Conservation (phyloP, 306 rosid genomes). For the Vigna nakashimae region DNA sequence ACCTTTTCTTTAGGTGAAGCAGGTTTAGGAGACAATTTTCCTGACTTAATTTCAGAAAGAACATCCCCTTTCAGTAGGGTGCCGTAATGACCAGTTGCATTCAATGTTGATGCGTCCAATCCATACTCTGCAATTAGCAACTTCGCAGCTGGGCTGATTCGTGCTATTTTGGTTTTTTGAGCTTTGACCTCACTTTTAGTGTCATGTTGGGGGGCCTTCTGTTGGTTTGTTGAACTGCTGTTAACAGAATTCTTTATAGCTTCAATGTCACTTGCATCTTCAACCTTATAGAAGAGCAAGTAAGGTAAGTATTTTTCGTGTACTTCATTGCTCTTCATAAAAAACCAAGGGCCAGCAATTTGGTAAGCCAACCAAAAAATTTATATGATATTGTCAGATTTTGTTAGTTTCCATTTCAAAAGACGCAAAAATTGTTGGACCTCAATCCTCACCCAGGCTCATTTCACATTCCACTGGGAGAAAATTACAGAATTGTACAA, state of each 20-base stretch:
- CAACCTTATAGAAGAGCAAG: slow-evolving; percentile 68
- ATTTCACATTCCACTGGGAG: slow-evolving; percentile 29
- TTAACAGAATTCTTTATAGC: slow-evolving; percentile 61
- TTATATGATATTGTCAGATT: slow-evolving; percentile 1
- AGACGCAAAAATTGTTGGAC: slow-evolving; percentile 30
- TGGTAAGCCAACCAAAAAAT: slow-evolving; percentile 34
- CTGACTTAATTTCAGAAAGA: slow-evolving; percentile 82
- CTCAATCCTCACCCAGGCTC: slow-evolving; percentile 22
- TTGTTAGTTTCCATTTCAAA: slow-evolving; percentile 31
- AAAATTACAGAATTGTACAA: slow-evolving; percentile 29
- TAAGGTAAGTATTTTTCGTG: slow-evolving; percentile 45
- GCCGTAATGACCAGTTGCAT: slow-evolving; percentile 85
- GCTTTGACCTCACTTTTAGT: slow-evolving; percentile 53
- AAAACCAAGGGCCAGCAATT: slow-evolving; percentile 16
- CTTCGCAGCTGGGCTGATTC: slow-evolving; percentile 97
- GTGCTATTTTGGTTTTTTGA: slow-evolving; percentile 53
- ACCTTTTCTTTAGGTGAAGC: slow-evolving; percentile 68
- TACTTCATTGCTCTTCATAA: slow-evolving; percentile 38
- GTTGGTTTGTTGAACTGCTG: slow-evolving; percentile 58
- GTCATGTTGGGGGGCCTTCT: slow-evolving; percentile 54
- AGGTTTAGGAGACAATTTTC: slow-evolving; percentile 62
- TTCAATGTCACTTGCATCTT: slow-evolving; percentile 82
- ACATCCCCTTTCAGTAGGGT: slow-evolving; percentile 95
- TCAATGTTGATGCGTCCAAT: slow-evolving; percentile 73
- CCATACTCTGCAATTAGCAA: slow-evolving; percentile 79